Evolutionary conservation across 2,329 filamentous ascomycete species (phyloP), one percentile per base, ranked within the genome.

Genomic region (Teratosphaeria pseudoeucalypti): DNA sequence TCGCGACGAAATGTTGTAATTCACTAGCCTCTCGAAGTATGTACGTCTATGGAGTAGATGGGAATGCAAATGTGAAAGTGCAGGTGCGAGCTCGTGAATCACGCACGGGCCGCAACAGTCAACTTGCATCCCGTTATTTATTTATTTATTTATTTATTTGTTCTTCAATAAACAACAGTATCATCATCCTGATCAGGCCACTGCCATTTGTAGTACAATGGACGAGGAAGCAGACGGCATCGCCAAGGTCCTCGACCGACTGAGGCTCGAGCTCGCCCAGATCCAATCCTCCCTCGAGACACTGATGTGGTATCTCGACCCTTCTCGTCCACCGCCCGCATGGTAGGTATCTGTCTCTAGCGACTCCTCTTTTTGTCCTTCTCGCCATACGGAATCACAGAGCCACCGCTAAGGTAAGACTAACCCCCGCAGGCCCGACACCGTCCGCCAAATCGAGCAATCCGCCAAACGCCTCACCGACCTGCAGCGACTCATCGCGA

Each of bases 401-500:
- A 47, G 43, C 43, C 19, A n/a, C 43, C 5, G 16, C 43, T 49
- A 49, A 49, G 16, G 43, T 23, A 19, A 23, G 43, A 49, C 19
- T 49, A n/a, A 23, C n/a, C 43, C 53, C 14, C n/a, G 19, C 53
- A 54, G 53, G 53, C 27, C 53, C 34, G 55, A 56, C 19, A 37
- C 72, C 32, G 69, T 71, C 57, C 63, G 64, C 60, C 65, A 66
- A 14, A 62, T 67, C n/a, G 63, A 64, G 26, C 61, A 64, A 4
- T 60, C 71, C 32, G 65, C 66, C n/a, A 82, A 82, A 64, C 89
- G 89, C 71, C 81, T 94, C 47, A 77, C 81, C 62, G 83, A 82
- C 27, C 79, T 92, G 61, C 82, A 86, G 60, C 80, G 85, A 47
- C 81, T 85, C 66, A 78, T 90, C 54, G 79, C 79, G 63, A 81